Percentiles rank a stretch among this genome's conserved stretches.
phyloP scores from a whole-genome alignment of 2,329 filamentous ascomycete species.

The Pyricularia pennisetigena region DNA sequence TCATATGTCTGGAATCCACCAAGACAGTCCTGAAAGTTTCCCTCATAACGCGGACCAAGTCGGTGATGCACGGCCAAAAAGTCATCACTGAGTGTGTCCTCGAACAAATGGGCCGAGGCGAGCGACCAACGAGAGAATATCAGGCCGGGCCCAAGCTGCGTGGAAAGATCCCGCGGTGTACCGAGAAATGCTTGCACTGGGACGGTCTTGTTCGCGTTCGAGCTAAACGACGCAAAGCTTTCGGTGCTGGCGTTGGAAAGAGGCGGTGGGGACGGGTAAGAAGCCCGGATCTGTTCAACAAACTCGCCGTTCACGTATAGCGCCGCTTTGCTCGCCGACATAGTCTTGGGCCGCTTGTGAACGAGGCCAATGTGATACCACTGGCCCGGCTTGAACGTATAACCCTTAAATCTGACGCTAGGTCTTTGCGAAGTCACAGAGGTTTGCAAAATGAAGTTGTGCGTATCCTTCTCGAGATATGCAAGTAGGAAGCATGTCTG shows the following conservation, averaged over 20 bases:
- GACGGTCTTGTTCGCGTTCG: slow-evolving; percentile 43
- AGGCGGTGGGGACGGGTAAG: slow-evolving; percentile 72
- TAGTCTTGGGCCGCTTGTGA: slow-evolving; percentile 68
- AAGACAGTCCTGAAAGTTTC: slow-evolving; percentile 93
- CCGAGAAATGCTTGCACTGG: slow-evolving; percentile 88
- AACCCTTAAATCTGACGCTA: slow-evolving; percentile 86
- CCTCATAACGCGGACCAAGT: slow-evolving; percentile 82
- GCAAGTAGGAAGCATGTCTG: slow-evolving; percentile 91
- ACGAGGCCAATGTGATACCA: slow-evolving; percentile 96
- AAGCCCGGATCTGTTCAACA: slow-evolving; percentile 80
- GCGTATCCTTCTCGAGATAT: slow-evolving; percentile 89
- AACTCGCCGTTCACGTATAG: slow-evolving; percentile 92
- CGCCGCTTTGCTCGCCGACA: slow-evolving; percentile 69
- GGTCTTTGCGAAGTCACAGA: slow-evolving; percentile 79
- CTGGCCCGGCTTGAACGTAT: slow-evolving; percentile 60
- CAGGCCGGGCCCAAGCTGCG: slow-evolving; percentile 60
- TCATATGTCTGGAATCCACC: slow-evolving; percentile 95
- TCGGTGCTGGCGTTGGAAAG: slow-evolving; percentile 52
- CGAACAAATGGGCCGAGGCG: slow-evolving; percentile 80
- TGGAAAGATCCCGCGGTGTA: slow-evolving; percentile 80
- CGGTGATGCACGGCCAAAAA: slow-evolving; percentile 84
- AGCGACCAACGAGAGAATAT: slow-evolving; percentile 79
- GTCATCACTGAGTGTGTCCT: slow-evolving; percentile 83
- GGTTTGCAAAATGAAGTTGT: slow-evolving; percentile 91
- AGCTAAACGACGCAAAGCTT: slow-evolving; percentile 61